Evolutionary conservation across 805 yeast species (phyloP).

Genomic region (Saccharomycopsis olivae): DNA sequence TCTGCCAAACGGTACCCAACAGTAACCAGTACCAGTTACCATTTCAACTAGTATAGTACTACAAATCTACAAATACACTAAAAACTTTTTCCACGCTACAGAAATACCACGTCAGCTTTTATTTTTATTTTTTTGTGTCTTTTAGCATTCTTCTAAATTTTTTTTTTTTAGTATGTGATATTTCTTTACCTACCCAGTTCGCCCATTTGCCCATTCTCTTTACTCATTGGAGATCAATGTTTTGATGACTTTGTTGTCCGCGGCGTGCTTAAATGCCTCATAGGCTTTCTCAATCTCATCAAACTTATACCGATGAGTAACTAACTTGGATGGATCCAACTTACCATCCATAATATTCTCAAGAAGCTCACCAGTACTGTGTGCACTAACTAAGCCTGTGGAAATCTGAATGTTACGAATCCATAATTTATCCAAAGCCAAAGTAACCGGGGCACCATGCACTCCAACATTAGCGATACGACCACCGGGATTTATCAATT

Average conservation of each 20-base stretch:
- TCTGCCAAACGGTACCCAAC: too few relatives aligned
- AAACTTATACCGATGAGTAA: constrained; percentile 46
- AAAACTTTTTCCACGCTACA: too few relatives aligned
- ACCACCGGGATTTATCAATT: constrained; percentile 47
- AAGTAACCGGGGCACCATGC: constrained; percentile 33
- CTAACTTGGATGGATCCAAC: constrained; percentile 37
- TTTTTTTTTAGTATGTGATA: too few relatives aligned
- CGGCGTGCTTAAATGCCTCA: constrained; percentile 44
- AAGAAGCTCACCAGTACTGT: constrained; percentile 31
- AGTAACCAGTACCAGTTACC: too few relatives aligned
- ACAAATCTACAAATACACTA: too few relatives aligned
- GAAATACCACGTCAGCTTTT: too few relatives aligned
- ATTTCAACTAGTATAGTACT: too few relatives aligned
- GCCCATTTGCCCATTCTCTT: too few relatives aligned
- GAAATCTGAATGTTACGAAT: constrained; percentile 33
- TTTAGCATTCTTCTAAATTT: too few relatives aligned
- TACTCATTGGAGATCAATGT: too few relatives aligned
- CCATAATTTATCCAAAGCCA: constrained; percentile 36
- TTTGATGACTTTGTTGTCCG: constrained; percentile 48
- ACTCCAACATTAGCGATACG: constrained; percentile 57
- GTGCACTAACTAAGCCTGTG: constrained; percentile 42
- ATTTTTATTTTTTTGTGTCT: too few relatives aligned
- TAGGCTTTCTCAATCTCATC: constrained; percentile 49
- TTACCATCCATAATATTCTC: constrained; percentile 24
- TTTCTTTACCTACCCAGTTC: too few relatives aligned